Evolutionary conservation across 495 filamentous ascomycete species (phyloP), one percentile per base, ranked within the genome.

Genomic region (Oidiodendron maius): DNA sequence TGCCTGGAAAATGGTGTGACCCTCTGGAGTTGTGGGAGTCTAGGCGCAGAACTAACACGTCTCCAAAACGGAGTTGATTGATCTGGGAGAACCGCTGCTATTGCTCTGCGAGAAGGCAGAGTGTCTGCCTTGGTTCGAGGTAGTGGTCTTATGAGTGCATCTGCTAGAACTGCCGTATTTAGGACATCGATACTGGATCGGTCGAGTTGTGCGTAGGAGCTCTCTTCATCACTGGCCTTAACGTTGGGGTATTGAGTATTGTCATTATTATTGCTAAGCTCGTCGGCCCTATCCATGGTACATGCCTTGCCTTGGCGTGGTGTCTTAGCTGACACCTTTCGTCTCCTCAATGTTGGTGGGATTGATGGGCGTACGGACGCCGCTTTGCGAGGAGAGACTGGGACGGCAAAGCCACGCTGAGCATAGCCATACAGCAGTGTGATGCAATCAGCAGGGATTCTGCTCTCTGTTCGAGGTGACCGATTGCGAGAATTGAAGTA

Each of bases 181-280:
- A 15, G 37, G 16, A 40, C 20, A 22, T 58, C 50, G 16, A 58
- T 53, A 3, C 55, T 50, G 21, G 46, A 50, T 12, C 30, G 26
- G 41, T 50, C 53, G 18, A 53, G 50, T 10, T 58, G 21, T n/a
- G 55, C 53, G 25, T 58, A 53, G 0, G 55, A 58, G 17, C 46
- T 50, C 3, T 35, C 28, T 6, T n/a, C 22, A 25, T 37, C 20
- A n/a, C 22, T 24, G 12, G 12, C 47, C 37, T 25, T 16, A 23
- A 12, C 34, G 47, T 9, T 18, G 16, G 6, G n/a, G 17, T 12
- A 23, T 42, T 11, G 37, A 40, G n/a, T 5, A 40, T n/a, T n/a
- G 10, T 11, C 18, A 22, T n/a, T 12, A 40, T 10, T 16, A 39
- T 26, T 13, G 22, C 47, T 50, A 3, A 18, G 16, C 20, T 55